Evolutionary conservation across 148 eudicot species (phyloP).

Genomic region (Vaccinium myrtillus): DNA sequence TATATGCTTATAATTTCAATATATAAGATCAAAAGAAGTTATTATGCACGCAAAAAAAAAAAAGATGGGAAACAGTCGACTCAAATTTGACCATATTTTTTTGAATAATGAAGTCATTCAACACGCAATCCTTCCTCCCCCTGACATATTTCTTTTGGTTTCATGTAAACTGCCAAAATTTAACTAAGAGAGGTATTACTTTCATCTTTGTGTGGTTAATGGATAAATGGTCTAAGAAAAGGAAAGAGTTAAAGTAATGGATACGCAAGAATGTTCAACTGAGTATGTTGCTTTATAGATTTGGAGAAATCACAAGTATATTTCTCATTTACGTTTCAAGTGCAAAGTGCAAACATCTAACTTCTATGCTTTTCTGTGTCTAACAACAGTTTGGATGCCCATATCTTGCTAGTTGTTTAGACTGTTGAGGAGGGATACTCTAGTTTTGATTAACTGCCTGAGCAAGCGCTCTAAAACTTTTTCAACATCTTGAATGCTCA

Average conservation of each 20-base stretch:
- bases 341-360: not conserved
- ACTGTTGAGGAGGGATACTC: constrained; percentile 33
- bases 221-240: not conserved
- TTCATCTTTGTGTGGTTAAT: not conserved
- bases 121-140: not conserved
- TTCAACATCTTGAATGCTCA: constrained; percentile 22
- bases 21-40: not conserved
- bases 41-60: not conserved
- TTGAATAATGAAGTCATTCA: not conserved
- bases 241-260: not conserved
- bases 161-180: not conserved
- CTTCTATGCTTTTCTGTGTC: not conserved
- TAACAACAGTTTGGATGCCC: not conserved
- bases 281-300: constrained; percentile 1
- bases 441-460: constrained; percentile 31
- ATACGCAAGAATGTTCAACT: not conserved
- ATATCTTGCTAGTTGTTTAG: constrained; percentile 17
- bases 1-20: not conserved
- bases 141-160: not conserved
- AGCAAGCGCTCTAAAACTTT: constrained; percentile 25
- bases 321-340: constrained; percentile 1
- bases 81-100: not conserved
- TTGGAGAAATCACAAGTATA: not conserved
- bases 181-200: not conserved
- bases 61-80: not conserved